Base-by-base conservation (phyloP, 1,284 basidiomycete species). In the Fomitopsis schrenkii region DNA sequence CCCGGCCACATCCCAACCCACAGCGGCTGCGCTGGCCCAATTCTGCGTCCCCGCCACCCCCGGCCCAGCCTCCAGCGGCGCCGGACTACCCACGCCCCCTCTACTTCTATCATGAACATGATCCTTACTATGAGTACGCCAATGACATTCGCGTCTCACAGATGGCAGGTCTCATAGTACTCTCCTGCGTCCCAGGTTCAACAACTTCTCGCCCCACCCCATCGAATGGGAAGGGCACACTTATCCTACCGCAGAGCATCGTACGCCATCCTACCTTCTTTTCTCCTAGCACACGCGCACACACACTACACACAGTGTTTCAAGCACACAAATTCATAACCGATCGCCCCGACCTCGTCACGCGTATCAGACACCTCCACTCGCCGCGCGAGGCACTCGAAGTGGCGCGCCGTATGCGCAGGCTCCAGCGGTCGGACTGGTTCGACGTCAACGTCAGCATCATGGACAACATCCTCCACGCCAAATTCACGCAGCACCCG, bases 381-480 rank as follows among this genome's bases (percentile, higher is more conserved):
- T 83, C 82, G 64, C 76, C 80, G 19, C 52, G 52, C 19, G 52
- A 33, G 2, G 86, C 85, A 22, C 86, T 88, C 65, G 80, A 83
- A 17, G 86, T 87, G 69, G 86, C 87, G 30, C 83, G 84, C 55
- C 82, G 83, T n/a, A 80, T 85, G 66, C 81, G 85, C 66, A 81
- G 79, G 36, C 83, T 79, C 69, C 81, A 83, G 19, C 77, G 86
- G 36, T 70, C 71, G 5, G 87, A 88, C 67, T 88, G 87, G 86
- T 82, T 79, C 65, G 72, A 82, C 55, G 80, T 87, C 44, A 88
- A 88, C 62, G 79, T 87, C 33, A 72, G 80, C 55, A 85, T 80
- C 85, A 89, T 89, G 87, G 84, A 88, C 60, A 73, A 79, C 58
- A 73, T 80, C 3, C 72, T 89, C 35, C 80, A 77, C 68, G 79